A percentile compares a stretch with the other conserved stretches of the same genome.
Evolutionary conservation across 2,329 filamentous ascomycete genomes (phyloP).

Genomic region (Penicillium sp.): DNA sequence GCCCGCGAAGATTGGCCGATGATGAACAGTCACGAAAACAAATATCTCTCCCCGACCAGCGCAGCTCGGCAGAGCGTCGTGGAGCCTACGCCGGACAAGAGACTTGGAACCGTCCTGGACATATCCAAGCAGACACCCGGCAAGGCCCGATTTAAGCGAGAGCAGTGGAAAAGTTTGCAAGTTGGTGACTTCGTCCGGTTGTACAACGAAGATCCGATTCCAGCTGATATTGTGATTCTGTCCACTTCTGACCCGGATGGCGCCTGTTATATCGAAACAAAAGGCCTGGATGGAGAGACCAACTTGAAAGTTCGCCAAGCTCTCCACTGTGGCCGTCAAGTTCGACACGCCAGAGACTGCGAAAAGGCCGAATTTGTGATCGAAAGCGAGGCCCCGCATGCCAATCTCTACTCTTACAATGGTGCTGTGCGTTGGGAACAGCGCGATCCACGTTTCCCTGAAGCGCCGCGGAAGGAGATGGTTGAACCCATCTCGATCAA

Average conservation of each 20-base stretch:
- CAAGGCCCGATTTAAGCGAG: conserved; percentile 82
- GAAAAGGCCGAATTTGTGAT: conserved; percentile 83
- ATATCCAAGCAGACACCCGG: conserved; percentile 62
- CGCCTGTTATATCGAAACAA: conserved; percentile 95
- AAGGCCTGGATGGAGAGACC: conserved; percentile 96
- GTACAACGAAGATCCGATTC: conserved; percentile 93
- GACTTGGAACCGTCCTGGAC: conserved; percentile 71
- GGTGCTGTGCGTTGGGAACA: conserved; percentile 87
- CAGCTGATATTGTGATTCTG: conserved; percentile 87
- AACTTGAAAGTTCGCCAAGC: conserved; percentile 94
- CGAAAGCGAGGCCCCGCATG: conserved; percentile 86
- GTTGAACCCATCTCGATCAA: conserved; percentile 91
- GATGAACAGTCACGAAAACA: conserved; percentile 28
- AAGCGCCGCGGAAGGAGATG: conserved; percentile 70
- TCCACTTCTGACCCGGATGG: conserved; percentile 93
- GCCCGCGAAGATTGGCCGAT: conserved; percentile 46
- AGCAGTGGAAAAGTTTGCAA: conserved; percentile 91
- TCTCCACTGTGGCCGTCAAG: conserved; percentile 74
- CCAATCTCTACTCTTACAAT: conserved; percentile 94
- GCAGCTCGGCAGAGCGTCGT: conserved; percentile 26
- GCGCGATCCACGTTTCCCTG: conserved; percentile 60
- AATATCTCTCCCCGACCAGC: conserved; percentile 33
- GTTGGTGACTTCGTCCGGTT: conserved; percentile 96
- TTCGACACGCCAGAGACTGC: conserved; percentile 89
- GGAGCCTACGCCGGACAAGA: conserved; percentile 38